These are phyloP conservation scores for Thelephora aurantiotincta DNA, from an alignment of 768 basidiomycete species.

Conservation along the genomic window DNA sequence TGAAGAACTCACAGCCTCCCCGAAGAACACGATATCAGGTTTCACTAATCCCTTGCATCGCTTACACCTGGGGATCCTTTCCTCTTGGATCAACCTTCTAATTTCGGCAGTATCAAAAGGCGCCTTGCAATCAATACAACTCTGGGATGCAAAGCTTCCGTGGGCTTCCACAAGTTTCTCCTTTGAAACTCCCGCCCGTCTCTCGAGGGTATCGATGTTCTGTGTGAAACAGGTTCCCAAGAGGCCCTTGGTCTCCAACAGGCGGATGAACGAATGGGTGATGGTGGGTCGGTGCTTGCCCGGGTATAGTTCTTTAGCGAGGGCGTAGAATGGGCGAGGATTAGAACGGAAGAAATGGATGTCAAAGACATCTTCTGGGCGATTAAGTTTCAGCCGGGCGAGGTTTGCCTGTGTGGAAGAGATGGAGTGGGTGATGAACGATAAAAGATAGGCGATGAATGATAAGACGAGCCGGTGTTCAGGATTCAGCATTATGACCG, in stretches of 20 bases:
- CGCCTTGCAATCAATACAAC: conserved; percentile 62
- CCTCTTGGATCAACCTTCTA: conserved; percentile 42
- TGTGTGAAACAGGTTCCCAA: conserved; percentile 79
- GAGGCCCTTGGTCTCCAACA: conserved; percentile 54
- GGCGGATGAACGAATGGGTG: conserved; percentile 80
- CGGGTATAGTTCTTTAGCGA: conserved; percentile 89
- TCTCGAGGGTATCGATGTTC: conserved; percentile 88
- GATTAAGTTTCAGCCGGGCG: conserved; percentile 64
- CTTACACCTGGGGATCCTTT: conserved; percentile 54
- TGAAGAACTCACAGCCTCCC: conserved; percentile 45
- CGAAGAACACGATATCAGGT: conserved; percentile 94
- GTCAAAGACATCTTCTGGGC: conserved; percentile 93
- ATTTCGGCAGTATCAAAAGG: conserved; percentile 56
- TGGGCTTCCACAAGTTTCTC: conserved; percentile 86
- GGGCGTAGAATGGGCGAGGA: conserved; percentile 78
- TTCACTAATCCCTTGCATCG: conserved; percentile 66
- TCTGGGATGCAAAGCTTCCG: conserved; percentile 82
- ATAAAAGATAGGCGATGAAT: neutral
- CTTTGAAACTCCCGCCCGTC: conserved; percentile 62
- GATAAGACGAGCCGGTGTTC: neutral
- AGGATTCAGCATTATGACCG: no score
- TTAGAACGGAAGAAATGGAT: conserved; percentile 72
- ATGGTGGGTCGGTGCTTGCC: conserved; percentile 79
- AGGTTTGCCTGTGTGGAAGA: conserved; percentile 47
- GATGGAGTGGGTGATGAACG: neutral